Percentiles rank a stretch among this genome's conserved stretches.
Evolutionary conservation across 352 stramenopile species (phyloP).

Genomic region (Pythium aquatile): DNA sequence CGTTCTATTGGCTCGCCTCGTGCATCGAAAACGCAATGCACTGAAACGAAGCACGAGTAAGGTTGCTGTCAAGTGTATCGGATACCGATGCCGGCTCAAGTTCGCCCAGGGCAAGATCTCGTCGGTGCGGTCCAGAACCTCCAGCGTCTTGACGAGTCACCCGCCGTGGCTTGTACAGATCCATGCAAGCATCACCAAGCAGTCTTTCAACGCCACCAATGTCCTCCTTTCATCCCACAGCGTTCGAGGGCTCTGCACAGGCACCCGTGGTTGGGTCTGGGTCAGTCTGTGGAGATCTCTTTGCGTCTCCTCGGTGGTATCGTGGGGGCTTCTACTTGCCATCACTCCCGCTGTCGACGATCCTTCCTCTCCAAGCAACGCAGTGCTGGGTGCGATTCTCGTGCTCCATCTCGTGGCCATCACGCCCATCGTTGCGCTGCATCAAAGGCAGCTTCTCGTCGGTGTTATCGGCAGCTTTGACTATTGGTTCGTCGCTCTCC

Average conservation of each 20-base stretch:
- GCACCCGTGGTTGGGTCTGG: neutral
- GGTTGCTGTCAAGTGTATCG: conserved; percentile 10
- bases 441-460: conserved; percentile 6
- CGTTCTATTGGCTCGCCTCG: conserved; percentile 3
- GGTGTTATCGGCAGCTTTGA: conserved; percentile 22
- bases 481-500: conserved; percentile 26
- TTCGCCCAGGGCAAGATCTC: neutral
- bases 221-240: neutral
- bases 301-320: neutral
- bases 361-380: neutral
- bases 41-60: neutral
- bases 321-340: neutral
- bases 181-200: neutral
- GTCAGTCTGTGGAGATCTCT: neutral
- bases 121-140: neutral
- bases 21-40: conserved; percentile 10
- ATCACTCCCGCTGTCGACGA: neutral
- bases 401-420: neutral
- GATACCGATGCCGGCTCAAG: conserved; percentile 6
- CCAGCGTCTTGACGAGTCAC: neutral
- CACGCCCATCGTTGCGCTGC: neutral
- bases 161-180: neutral
- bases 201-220: neutral
- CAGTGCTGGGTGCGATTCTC: neutral
- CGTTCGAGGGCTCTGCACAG: neutral